Evolutionary conservation across 768 basidiomycete genomes (phyloP), one percentile per base, ranked within the genome.

Genomic region (Punctularia strigosozonata): DNA sequence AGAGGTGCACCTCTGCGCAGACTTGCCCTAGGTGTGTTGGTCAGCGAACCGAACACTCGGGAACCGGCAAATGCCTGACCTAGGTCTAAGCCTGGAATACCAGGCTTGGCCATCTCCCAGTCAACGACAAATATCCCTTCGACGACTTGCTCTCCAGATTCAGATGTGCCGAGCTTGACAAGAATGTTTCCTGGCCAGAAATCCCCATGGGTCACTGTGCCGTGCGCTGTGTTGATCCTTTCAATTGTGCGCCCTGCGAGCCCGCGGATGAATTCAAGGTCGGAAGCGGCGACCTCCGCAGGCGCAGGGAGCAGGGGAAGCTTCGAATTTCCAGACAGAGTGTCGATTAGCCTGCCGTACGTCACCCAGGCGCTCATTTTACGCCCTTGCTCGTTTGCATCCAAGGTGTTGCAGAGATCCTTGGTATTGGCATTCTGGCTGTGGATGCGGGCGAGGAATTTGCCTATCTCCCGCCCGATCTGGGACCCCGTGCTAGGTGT

Each of bases 161-260:
- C n/a, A 1, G 56, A 50, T 5, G 49, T 49, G 35, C 54, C 54
- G 8, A 65, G 50, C 8, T 46, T 52, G n/a, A 80, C 46, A 43
- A 80, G 59, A 33, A 82, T 45, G 48, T 83, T 82, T 1, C 79
- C 80, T 2, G 80, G 70, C 79, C 80, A 83, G 46, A 82, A 76
- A 52, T 83, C 81, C 0, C 81, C 80, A 72, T 74, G 74, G n/a
- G 56, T 59, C 42, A 58, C 34, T 8, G 57, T 48, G 34, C 62
- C 61, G 25, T 49, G 41, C 21, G 51, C 51, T 19, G 51, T 51
- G 19, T 42, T 32, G 24, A 71, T 65, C n/a, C 45, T 55, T 18
- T 48, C 32, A 7, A 49, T 43, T 40, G 53, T 57, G 32, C 45
- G 53, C 26, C 52, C 46, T 6, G 55, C 60, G 20, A 70, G 23